Evolutionary conservation across 2,329 filamentous ascomycete species (phyloP).

Genomic region (Epichloe glyceriae): DNA sequence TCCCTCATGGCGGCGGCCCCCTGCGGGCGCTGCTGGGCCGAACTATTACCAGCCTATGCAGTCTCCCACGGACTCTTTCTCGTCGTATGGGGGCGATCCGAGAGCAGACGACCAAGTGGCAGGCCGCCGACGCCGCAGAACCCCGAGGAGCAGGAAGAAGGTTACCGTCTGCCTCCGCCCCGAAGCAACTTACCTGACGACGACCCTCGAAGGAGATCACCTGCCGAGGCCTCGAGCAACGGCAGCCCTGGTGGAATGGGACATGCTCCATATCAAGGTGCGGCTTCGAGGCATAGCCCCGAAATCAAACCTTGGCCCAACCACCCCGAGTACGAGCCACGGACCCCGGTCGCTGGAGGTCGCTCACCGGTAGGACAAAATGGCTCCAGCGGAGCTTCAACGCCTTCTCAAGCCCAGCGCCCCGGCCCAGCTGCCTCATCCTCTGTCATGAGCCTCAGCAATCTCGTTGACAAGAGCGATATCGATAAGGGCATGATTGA

Average conservation of each 20-base stretch:
- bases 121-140: slow-evolving; percentile 23
- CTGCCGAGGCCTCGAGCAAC: slow-evolving; percentile 33
- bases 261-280: slow-evolving; percentile 25
- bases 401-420: slow-evolving; percentile 17
- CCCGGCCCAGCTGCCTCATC: slow-evolving; percentile 11
- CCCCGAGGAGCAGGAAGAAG: slow-evolving; percentile 27
- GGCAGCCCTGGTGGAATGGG: slow-evolving; percentile 32
- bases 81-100: slow-evolving; percentile 22
- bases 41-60: slow-evolving; percentile 30
- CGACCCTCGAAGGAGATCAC: slow-evolving; percentile 36
- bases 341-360: slow-evolving; percentile 17
- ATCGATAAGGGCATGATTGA: slow-evolving; percentile 44
- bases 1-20: slow-evolving; percentile 10
- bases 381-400: slow-evolving; percentile 24
- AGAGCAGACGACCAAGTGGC: slow-evolving; percentile 19
- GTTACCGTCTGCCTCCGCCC: slow-evolving; percentile 33
- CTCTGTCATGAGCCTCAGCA: slow-evolving; percentile 41
- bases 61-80: slow-evolving; percentile 31
- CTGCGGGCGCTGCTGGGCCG: slow-evolving; percentile 18
- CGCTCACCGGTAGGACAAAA: slow-evolving; percentile 25
- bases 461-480: slow-evolving; percentile 37
- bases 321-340: slow-evolving; percentile 12
- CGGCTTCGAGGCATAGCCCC: slow-evolving; percentile 23
- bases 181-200: slow-evolving; percentile 30
- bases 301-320: slow-evolving; percentile 22